Base-by-base conservation (phyloP, 257 asterid species). In the Solanum appendiculatum region DNA sequence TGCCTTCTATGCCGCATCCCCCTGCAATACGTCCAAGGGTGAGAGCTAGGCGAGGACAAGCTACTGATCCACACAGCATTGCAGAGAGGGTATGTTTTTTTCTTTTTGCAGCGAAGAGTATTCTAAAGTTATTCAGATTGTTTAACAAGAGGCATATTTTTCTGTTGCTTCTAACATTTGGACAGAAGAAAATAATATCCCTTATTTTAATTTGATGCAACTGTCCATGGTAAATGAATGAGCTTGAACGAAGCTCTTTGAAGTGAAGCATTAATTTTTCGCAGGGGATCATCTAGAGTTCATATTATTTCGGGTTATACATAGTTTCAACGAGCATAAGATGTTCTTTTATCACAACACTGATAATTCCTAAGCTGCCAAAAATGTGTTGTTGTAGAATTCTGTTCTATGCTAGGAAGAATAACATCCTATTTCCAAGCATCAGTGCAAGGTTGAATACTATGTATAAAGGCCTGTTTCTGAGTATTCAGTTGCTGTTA, bases 21-120 rank as follows among this genome's bases (percentile, higher is more conserved):
- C 98, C 99, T 14, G 94, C 94, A 64, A 89, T 91, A 86, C 97
- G 99, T 58, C 99, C 99, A 29, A 93, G 99, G 91, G 99, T 97
- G 82, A 94, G 99, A 87, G 99, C 99, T 74, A 95, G 99, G 90
- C 92, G 99, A 92, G 99, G 99, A 88, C 99, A 97, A 91, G 99
- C 99, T 70, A 97, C 99, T 2, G 99, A 97, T 92, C 99, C 99
- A 86, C 99, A 97, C 92, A 97, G 99, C 90, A 97, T 97, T 88
- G 99, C 99, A 54, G 99, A 97, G 92, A 92, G 99, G 97, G 99
- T 97, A 97, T 56, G 68, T 15, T 83, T 82, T 42, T 27, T 72
- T 20, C 78, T 83, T 31, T 40, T 60, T 15, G 37, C 20, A 23
- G 7, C 83, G 9, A 46, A 48, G 31, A 48, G 85, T 48, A 48